Conservation (phyloP, 352 stramenopile species). For the Nothophytophthora sp. region DNA sequence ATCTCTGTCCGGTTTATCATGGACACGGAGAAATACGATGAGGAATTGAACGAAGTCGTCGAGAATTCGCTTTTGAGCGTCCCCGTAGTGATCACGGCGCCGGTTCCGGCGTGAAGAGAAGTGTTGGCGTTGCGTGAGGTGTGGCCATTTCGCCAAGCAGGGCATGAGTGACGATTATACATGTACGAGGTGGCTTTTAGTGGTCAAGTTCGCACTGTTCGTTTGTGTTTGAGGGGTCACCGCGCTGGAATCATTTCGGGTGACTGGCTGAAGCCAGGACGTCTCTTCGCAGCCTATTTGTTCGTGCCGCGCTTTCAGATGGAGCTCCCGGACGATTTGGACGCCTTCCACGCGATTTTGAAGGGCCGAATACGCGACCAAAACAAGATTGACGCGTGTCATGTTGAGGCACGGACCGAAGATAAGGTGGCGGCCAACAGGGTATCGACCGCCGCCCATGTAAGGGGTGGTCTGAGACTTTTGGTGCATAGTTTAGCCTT, state of each 20-base stretch:
- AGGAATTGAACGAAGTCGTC: slow-evolving; percentile 54
- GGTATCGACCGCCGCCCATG: slow-evolving; percentile 12
- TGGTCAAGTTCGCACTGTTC: not conserved
- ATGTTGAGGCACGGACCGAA: slow-evolving; percentile 14
- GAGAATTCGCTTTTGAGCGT: slow-evolving; percentile 57
- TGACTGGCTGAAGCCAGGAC: too few relatives aligned
- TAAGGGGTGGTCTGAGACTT: slow-evolving; percentile 1
- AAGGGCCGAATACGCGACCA: slow-evolving; percentile 61
- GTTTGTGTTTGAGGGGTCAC: slow-evolving; percentile 10
- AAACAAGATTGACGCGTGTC: slow-evolving; percentile 45
- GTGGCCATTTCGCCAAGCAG: not conserved
- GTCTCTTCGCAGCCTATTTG: not conserved
- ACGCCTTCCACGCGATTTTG: slow-evolving; percentile 50
- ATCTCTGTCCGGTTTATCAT: slow-evolving; percentile 53
- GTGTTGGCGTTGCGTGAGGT: not conserved
- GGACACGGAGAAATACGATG: slow-evolving; percentile 69
- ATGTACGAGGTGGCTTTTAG: not conserved
- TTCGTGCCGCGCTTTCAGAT: slow-evolving; percentile 20
- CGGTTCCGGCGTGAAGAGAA: slow-evolving; percentile 19
- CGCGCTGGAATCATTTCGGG: slow-evolving; percentile 15
- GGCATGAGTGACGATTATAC: not conserved
- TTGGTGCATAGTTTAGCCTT: not conserved
- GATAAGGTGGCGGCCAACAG: slow-evolving; percentile 23
- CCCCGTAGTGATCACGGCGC: slow-evolving; percentile 48
- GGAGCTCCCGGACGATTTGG: slow-evolving; percentile 43